Percentiles rank a stretch among this genome's conserved stretches.
These are phyloP conservation scores for Trichoderma sp. DNA, from an alignment of 2,329 filamentous ascomycete species.

Conservation along the genomic window DNA sequence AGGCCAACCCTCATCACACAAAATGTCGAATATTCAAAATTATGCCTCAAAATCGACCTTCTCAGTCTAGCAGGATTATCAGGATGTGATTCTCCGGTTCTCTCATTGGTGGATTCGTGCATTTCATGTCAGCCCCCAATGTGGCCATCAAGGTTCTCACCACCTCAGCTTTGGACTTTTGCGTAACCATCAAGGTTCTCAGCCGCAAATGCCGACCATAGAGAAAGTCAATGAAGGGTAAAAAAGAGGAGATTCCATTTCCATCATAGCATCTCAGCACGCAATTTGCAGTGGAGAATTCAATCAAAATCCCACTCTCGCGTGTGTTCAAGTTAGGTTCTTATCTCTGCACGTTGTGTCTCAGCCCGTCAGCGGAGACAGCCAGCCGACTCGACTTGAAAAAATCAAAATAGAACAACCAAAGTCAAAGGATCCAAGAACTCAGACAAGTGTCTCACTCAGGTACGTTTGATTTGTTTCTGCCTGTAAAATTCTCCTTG, in stretches of 20 bases:
- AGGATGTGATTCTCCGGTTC: background rate
- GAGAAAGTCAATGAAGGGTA: background rate
- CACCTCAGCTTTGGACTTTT: background rate
- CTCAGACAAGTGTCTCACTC: background rate
- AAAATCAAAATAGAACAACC: background rate
- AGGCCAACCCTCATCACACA: background rate
- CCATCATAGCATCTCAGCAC: background rate
- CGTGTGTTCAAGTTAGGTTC: too few species aligned
- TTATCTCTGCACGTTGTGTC: background rate
- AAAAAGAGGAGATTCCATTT: background rate
- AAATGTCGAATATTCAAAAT: background rate
- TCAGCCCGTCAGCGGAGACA: background rate
- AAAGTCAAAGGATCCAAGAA: background rate
- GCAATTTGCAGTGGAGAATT: background rate
- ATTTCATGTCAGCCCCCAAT: background rate
- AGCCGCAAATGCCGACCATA: background rate
- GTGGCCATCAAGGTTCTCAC: conserved; percentile 21
- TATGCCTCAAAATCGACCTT: background rate
- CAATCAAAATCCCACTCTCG: background rate
- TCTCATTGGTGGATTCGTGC: background rate
- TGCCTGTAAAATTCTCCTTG: background rate
- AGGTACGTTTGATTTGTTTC: background rate
- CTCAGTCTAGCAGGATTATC: background rate
- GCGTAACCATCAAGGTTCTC: conserved; percentile 20
- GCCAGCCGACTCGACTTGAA: background rate